Base-by-base conservation (phyloP, 139 green algal genomes). In the Dunaliella sp. region DNA sequence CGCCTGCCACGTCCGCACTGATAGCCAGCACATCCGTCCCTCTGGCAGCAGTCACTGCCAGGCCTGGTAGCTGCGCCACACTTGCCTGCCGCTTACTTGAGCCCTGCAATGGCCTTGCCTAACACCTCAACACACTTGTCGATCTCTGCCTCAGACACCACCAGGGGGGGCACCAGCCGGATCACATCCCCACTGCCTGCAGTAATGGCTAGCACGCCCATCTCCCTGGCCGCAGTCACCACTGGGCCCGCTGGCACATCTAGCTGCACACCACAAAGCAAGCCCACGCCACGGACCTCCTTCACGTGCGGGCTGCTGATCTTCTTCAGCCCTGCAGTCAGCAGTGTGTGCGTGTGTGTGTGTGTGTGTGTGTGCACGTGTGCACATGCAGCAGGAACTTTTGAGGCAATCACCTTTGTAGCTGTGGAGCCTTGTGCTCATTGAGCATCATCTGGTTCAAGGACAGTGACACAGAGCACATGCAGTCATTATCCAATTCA, bases 221-320 rank as follows among this genome's bases (percentile, higher is more conserved):
- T 87, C 3, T 97, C 92, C 25, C 95, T 87, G 0, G 92, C 93
- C 33, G 89, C 90, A 2, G 94, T 86, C 48, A 97, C 92, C 1
- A 99, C 57, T 0, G 91, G 85, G n/a, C 93, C 94, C 0, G 95
- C 97, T 74, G 91, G 89, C 85, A 84, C 82, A 91, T 98, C 95
- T 57, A 99, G 91, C 94, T 99, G 93, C 31, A 99, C 86, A 77
- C 97, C 98, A 26, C 95, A 91, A 74, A 99, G 94, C 83, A 99
- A 91, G 1, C 97, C 97, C 82, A 92, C 79, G 25, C 96, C 96
- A 21, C 97, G 90, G 33, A 99, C 94, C 88, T 98, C 95, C 88
- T 93, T 92, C 24, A 99, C 95, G 84, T 97, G 94, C 0, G 93
- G 84, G 91, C 97, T 97, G 86, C 86, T 90, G 36, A 72, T 88